Evolutionary conservation across 805 yeast genomes (phyloP), one percentile per base, ranked within the genome.

Genomic region (Lachancea kluyveri): DNA sequence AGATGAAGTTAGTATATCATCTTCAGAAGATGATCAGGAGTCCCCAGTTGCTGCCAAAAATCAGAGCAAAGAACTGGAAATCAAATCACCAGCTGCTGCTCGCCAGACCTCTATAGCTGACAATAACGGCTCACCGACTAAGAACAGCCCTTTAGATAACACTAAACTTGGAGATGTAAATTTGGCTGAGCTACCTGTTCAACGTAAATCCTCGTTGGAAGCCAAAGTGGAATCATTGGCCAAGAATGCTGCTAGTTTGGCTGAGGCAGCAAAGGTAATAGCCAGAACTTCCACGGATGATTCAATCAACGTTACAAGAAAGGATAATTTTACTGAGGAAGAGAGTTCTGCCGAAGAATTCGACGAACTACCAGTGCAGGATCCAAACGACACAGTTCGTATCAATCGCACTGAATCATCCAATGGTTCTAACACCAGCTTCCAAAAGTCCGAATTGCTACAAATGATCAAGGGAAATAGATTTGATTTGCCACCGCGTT

Each of bases 21-120:
- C 42, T 9, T 39, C 38, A 10, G 51, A 50, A n/a, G 45, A 43
- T 8, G 39, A 37, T 11, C 29, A 19, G 8, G 35, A 34, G 9
- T 30, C 24, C 4, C 33, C 32, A 11, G 26, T 11, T 6, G 16
- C 21, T 13, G 11, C 16, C 8, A 11, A 14, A 10, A 14, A 4
- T 8, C 33, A 26, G 11, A 26, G 21, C 4, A 22, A 24, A 7
- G 29, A 13, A 5, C 21, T 32, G 5, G 25, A 21, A 2, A 7
- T 20, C 3, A 33, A 24, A 14, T 12, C 25, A 9, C 24, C 40
- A 3, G 27, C 41, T 11, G 34, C 36, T 20, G 45, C 44, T 17
- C 45, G 55, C 17, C 49, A 50, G 36, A 53, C 54, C n/a, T 48
- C 59, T 0, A 51, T 54, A 23, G 59, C 59, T 11, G 56, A 54